phyloP scores from a whole-genome alignment of 2,329 filamentous ascomycete species.

The Paecilomyces formosus region DNA sequence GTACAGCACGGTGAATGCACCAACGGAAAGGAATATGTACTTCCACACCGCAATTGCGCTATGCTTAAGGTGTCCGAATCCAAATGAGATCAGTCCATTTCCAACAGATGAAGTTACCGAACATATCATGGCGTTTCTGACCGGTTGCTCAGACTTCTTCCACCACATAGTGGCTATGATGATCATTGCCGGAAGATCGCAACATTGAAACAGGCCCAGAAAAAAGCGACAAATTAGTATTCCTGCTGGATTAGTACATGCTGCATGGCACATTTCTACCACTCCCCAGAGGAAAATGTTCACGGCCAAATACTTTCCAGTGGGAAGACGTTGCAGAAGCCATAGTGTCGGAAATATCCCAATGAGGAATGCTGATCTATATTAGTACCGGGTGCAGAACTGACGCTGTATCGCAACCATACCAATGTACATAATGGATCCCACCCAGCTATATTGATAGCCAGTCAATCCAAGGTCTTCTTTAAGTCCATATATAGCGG shows the following conservation, averaged over 20 bases:
- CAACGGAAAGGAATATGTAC: neutral
- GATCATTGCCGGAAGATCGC: conserved; percentile 1
- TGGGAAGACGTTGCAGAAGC: neutral
- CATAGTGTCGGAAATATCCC: neutral
- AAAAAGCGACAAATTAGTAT: neutral
- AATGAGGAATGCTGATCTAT: neutral
- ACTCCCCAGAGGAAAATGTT: neutral
- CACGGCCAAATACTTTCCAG: neutral
- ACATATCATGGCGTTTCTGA: conserved; percentile 1
- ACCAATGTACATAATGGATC: conserved; percentile 16
- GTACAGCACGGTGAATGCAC: neutral
- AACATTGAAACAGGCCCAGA: neutral
- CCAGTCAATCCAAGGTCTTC: conserved; percentile 13
- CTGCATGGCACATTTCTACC: neutral
- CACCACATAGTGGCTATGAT: neutral
- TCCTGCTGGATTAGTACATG: neutral
- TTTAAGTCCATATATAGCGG: conserved; percentile 15
- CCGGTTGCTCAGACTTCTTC: neutral
- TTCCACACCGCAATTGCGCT: neutral
- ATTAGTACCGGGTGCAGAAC: neutral
- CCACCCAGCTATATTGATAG: conserved; percentile 16
- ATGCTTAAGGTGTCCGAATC: neutral
- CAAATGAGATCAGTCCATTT: neutral
- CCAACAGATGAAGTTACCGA: conserved; percentile 1
- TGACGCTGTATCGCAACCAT: neutral